Evolutionary conservation across 805 yeast species (phyloP), one percentile per base, ranked within the genome.

Genomic region (Metschnikowia aberdeeniae): DNA sequence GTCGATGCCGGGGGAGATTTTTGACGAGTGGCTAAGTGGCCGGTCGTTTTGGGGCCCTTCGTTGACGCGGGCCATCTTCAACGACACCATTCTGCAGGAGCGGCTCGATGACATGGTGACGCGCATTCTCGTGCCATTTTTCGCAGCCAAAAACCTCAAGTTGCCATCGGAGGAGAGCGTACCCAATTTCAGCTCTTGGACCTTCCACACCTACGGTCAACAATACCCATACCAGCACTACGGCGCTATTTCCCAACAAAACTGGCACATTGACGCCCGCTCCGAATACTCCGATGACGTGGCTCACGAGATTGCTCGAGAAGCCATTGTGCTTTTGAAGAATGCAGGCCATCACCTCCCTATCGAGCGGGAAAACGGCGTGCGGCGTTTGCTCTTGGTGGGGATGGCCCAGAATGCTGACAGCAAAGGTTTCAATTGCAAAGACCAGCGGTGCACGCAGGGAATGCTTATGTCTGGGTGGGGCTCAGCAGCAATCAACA

Each of bases 71-170:
- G 77, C 81, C 2, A 72, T 81, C 4, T 73, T 72, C 57, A 81
- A 81, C 58, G 75, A 73, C 31, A 77, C 86, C 0, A 59, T 81
- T 9, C 75, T 79, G 1, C 76, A 72, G 48, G 63, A 67, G 43
- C 63, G 85, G 53, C 62, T 81, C 20, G 75, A 78, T 57, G 86
- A 81, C 55, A 81, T 81, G 86, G 85, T 72, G 3, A 72, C 76
- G 8, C 62, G 86, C 46, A 76, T 81, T 20, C 58, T 81, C 49
- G 82, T 82, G 4, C 74, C 85, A 0, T 79, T 77, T 55, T 79
- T 69, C 59, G 70, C 75, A 6, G 61, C 72, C 41, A 74, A 72
- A 26, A 59, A 54, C 31, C 58, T 60, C 49, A 58, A 53, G 42
- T 58, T 66, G 47, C 76, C 75, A 10, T 63, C 63, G 6, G 75